Evolutionary conservation across 1,139 yeast species (phyloP).

Genomic region (Magnusiomyces fungicola): DNA sequence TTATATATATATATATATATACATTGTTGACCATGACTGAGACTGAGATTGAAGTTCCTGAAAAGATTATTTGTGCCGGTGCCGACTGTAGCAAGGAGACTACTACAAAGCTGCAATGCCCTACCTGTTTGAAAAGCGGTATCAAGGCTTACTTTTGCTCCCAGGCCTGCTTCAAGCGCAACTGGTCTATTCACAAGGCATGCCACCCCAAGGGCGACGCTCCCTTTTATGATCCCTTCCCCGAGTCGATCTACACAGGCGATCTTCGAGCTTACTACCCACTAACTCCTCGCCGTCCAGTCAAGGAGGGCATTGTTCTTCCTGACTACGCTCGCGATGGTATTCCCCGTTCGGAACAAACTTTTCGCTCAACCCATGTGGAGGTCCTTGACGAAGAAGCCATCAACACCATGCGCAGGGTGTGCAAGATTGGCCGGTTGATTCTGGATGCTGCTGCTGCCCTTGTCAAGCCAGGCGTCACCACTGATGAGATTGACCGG

Average conservation of each 20-base stretch:
- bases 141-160: conserved; percentile 63
- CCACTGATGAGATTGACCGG: conserved; percentile 88
- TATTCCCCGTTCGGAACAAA: conserved; percentile 69
- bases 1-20: too few species aligned
- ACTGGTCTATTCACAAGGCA: conserved; percentile 56
- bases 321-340: conserved; percentile 90
- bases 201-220: conserved; percentile 37
- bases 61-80: conserved; percentile 47
- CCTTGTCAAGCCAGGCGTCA: conserved; percentile 74
- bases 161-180: conserved; percentile 74
- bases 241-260: conserved; percentile 68
- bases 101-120: conserved; percentile 73
- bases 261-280: conserved; percentile 75
- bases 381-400: conserved; percentile 56
- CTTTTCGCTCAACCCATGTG: conserved; percentile 59
- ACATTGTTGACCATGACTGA: too few species aligned
- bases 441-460: conserved; percentile 82
- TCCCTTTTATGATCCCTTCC: conserved; percentile 76
- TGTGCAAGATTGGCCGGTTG: conserved; percentile 74
- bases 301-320: conserved; percentile 62
- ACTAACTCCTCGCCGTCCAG: conserved; percentile 55
- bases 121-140: conserved; percentile 76
- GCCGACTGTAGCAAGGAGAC: conserved; percentile 81
- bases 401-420: conserved; percentile 64
- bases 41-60: conserved; percentile 1